Evolutionary conservation across 2,329 filamentous ascomycete genomes (phyloP), one percentile per base, ranked within the genome.

Genomic region (Raffaelea deltoideospora): DNA sequence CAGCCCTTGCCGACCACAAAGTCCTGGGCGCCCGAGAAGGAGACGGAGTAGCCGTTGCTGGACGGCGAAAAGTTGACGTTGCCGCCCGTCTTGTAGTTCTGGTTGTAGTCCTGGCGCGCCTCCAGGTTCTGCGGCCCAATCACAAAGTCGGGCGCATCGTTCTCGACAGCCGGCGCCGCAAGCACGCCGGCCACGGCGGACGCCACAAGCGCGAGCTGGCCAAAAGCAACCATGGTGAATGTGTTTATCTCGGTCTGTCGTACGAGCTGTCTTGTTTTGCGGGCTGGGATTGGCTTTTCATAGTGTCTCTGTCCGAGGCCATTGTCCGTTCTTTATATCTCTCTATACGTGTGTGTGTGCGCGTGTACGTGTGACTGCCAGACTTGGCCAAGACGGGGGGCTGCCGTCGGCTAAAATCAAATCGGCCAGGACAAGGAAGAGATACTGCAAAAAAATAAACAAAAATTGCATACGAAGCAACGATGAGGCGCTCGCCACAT

Each of bases 1-100:
- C 71, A 75, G 32, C 71, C 71, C 50, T 73, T 74, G 36, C 70
- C 71, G 42, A 60, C 67, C 30, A 72, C 68, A 39, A 72, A 69
- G 53, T 72, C 67, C 17, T 61, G 62, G 6, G 51, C 54, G 40
- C 58, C 55, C 8, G 48, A 55, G 55, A 64, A 69, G 19, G 42
- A 49, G 2, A 65, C 59, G 3, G 50, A 55, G 54, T 67, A 67
- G 10, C 51, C 51, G 35, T 49, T 48, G 38, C 32, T 45, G 23
- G 19, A 31, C 2, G 51, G 47, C 2, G 37, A 39, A 43, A 49
- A 55, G 41, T 53, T 48, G 45, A 54, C 51, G 29, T 50, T 51
- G 17, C 61, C 61, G 15, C 48, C 48, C 10, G 51, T 51, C 30
- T 55, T 57, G 45, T 64, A 65, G 45, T 53, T 57, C 43, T 64